Conservation (phyloP, 208 protist species). For the Vickermania ingenoplastis region DNA sequence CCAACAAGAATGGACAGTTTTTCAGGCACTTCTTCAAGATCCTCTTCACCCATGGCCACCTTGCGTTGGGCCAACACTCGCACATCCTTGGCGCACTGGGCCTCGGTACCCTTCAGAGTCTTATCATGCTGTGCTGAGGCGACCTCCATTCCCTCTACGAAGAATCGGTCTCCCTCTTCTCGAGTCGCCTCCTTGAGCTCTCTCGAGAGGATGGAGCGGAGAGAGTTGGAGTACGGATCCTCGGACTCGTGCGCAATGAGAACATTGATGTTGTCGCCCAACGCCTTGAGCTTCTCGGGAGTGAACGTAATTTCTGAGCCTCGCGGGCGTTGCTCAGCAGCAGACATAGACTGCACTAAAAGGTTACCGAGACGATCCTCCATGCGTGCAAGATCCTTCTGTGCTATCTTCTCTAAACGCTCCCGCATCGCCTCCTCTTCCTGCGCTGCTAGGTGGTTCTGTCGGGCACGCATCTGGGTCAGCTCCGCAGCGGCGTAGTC, state of each 20-base stretch:
- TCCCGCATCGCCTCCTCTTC: background rate
- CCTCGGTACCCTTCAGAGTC: background rate
- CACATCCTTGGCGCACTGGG: background rate
- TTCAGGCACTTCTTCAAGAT: background rate
- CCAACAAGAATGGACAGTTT: background rate
- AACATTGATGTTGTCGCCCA: background rate
- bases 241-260: background rate
- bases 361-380: background rate
- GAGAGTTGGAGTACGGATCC: background rate
- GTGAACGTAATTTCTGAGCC: background rate
- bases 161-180: background rate
- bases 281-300: background rate
- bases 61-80: background rate
- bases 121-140: background rate
- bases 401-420: background rate
- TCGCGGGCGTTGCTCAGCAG: background rate
- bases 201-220: background rate
- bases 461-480: background rate
- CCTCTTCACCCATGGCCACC: background rate
- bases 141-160: background rate
- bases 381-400: background rate
- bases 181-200: background rate
- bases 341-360: background rate
- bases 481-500: background rate
- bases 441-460: background rate